These are phyloP conservation scores for Stagonosporopsis chrysanthemi DNA, from an alignment of 2,329 filamentous ascomycete species.

Conservation along the genomic window DNA sequence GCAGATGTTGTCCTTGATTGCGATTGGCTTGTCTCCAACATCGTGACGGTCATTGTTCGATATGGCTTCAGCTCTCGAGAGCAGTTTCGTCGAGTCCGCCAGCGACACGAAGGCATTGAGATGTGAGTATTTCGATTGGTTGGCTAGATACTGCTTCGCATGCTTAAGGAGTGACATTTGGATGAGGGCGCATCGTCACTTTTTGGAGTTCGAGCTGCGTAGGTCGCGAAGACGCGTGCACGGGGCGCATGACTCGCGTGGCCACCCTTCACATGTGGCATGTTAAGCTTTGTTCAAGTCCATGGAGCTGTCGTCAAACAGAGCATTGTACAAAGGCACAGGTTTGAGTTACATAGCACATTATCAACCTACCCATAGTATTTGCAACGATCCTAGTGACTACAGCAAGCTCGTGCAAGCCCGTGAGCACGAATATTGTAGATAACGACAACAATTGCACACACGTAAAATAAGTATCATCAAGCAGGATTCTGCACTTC, in stretches of 20 bases:
- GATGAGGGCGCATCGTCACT: constrained; percentile 30
- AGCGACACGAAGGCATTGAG: constrained; percentile 51
- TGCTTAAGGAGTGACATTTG: constrained; percentile 51
- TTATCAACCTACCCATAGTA: background rate
- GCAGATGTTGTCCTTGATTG: constrained; percentile 62
- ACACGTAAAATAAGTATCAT: background rate
- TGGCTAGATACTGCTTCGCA: constrained; percentile 47
- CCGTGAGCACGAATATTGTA: background rate
- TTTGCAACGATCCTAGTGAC: too few relatives aligned
- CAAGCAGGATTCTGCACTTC: background rate
- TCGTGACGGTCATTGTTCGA: constrained; percentile 8
- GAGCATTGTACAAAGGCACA: background rate
- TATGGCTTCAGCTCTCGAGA: constrained; percentile 30
- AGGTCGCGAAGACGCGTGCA: constrained; percentile 14
- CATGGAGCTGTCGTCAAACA: background rate
- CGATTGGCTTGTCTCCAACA: constrained; percentile 49
- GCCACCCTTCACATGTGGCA: background rate
- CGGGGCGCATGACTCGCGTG: constrained; percentile 12
- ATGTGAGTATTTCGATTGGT: constrained; percentile 40
- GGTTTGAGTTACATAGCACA: background rate
- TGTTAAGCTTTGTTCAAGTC: background rate
- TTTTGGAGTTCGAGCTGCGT: constrained; percentile 11
- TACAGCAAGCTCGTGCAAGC: background rate
- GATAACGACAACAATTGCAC: background rate
- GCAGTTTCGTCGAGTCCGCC: constrained; percentile 30